phyloP scores from a whole-genome alignment of 257 asterid genomes.

The Solanum sitiens region DNA sequence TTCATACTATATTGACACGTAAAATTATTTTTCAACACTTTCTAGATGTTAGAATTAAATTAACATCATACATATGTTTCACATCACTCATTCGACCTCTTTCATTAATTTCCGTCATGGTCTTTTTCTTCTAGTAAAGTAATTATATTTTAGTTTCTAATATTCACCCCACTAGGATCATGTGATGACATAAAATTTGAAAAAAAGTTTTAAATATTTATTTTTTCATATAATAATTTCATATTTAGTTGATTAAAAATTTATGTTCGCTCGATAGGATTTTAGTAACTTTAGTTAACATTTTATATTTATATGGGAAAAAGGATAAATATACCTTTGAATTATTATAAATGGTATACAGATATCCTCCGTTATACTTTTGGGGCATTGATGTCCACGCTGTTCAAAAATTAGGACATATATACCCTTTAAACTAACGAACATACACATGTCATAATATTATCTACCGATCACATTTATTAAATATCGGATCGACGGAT shows the following conservation, averaged over 20 bases:
- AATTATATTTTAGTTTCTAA: neutral
- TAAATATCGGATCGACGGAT: no score
- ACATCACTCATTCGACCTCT: neutral
- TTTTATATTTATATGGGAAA: neutral
- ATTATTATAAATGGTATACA: no score
- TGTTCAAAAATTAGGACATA: no score
- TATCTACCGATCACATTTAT: no score
- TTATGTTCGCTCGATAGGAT: neutral
- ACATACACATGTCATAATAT: no score
- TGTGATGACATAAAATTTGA: neutral
- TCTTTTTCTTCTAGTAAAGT: neutral
- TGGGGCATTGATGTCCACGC: no score
- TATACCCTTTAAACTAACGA: no score
- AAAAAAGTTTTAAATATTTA: neutral
- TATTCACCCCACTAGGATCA: neutral
- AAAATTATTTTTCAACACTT: neutral
- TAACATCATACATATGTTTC: neutral
- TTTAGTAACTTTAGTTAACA: neutral
- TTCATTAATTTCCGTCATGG: neutral
- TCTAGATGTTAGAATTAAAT: neutral
- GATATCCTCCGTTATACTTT: no score
- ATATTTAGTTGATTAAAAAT: no score
- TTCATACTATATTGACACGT: neutral
- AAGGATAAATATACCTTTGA: no score
- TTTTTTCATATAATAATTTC: neutral